Evolutionary conservation across 2,329 filamentous ascomycete species (phyloP), one percentile per base, ranked within the genome.

Genomic region (Stachybotrys elegans): DNA sequence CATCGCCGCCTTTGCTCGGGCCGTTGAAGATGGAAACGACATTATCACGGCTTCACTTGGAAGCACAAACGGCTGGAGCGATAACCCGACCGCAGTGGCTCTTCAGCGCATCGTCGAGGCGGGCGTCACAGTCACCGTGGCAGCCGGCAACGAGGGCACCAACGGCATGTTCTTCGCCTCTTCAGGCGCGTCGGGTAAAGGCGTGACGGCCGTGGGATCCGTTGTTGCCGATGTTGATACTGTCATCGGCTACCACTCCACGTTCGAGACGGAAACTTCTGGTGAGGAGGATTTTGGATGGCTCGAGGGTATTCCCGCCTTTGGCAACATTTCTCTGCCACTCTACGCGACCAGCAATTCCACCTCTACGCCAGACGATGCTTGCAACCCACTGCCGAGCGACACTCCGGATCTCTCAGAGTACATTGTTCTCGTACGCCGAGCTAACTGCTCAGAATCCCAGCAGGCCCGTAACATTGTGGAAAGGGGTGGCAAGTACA

Each of bases 1-100:
- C 44, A 75, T 80, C 34, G 68, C 69, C 4, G 76, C 77, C 6
- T 79, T 75, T 58, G 71, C 75, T 58, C 70, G 67, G 53, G 79
- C 79, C 0, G 78, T 71, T 50, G 71, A 81, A 52, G 77, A 71
- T 6, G 75, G 74, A 22, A 69, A 68, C 38, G 65, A 78, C 51
- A 70, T 78, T 51, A 76, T 78, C 52, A 75, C 71, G 4, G 66
- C 71, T 3, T 75, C 72, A 5, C 69, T 76, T 34, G 72, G 73
- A 8, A 22, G 19, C 20, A 9, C 22, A 12, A 13, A 23, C n/a
- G 36, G 36, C 13, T 39, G 19, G 20, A 16, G 19, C 6, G 19
- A 14, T 4, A 21, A 22, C 12, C 36, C 36, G 21, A 22, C 19
- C 19, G 19, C 20, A 4, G 13, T 9, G 22, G 36, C 36, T 21